These are phyloP conservation scores for Pyrenochaeta sp. DNA, from an alignment of 2,329 filamentous ascomycete species.

Conservation along the genomic window DNA sequence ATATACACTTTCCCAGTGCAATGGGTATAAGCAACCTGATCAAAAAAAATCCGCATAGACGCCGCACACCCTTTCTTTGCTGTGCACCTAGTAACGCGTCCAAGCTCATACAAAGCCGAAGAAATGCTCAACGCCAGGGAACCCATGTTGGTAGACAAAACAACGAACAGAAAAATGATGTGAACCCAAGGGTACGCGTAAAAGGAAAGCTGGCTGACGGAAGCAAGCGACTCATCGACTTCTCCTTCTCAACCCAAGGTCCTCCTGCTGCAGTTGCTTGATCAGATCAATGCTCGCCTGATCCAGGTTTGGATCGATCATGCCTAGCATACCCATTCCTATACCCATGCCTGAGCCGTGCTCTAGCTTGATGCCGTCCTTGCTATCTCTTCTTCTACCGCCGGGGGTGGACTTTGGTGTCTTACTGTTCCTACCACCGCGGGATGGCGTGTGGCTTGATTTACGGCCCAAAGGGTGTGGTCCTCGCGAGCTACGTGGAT, in stretches of 20 bases:
- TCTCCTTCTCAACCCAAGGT: constrained; percentile 39
- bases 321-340: constrained; percentile 25
- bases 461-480: constrained; percentile 27
- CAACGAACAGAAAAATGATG: background rate
- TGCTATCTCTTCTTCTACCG: constrained; percentile 24
- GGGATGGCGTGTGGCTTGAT: constrained; percentile 31
- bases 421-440: constrained; percentile 30
- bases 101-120: background rate
- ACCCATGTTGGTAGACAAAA: background rate
- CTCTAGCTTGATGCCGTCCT: constrained; percentile 40
- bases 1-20: constrained; percentile 36
- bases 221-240: constrained; percentile 25
- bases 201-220: background rate
- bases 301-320: constrained; percentile 36
- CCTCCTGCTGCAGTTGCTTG: constrained; percentile 43
- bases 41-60: background rate
- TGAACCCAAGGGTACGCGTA: background rate
- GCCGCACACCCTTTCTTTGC: background rate
- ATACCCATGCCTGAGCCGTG: constrained; percentile 21
- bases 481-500: constrained; percentile 7
- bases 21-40: constrained; percentile 29
- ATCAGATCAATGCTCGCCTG: constrained; percentile 37
- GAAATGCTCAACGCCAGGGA: background rate
- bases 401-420: constrained; percentile 42
- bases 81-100: background rate